Base-by-base conservation (phyloP, 169 alveolate genomes). In the Cryptosporidium xiaoi region DNA sequence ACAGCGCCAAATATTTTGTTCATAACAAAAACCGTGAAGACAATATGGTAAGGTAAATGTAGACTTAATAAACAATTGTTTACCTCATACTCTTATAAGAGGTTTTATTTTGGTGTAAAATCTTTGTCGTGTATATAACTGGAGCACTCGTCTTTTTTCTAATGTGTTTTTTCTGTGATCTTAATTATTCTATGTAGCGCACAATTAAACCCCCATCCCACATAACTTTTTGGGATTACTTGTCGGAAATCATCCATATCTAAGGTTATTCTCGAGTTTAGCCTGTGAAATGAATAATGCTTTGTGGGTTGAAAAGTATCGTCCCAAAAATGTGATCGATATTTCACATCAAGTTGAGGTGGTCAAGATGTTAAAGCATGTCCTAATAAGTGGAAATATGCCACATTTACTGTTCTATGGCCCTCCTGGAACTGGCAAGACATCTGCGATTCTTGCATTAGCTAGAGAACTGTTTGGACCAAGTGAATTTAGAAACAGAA, bases 401-500 rank as follows among this genome's bases (percentile, higher is more conserved):
- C 99, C 99, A 16, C 99, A 98, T 90, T 82, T 97, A 82, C 90
- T 98, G 29, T 94, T 98, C 64, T 97, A 98, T 92, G 99, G 99
- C 13, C 99, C 99, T 33, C 99, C 99, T 13, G 99, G 99, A 7
- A 98, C 99, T 48, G 99, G 99, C n/a, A 98, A 98, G 92, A 98
- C 99, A 7, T 97, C 99, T 64, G 97, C 99, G 8, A 97, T 97
- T 27, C 93, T 97, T 65, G 99, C 99, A 27, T 91, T 97, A 66
- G 95, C 99, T 10, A 95, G 96, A 84, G 96, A 98, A 91, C 85
- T 98, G 48, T 98, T 94, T 91, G 99, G 99, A 82, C 92, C 87
- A 13, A 97, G 93, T 60, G 97, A 95, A 44, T 96, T 95, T 90
- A 95, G 95, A 90, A 94, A 94, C 55, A 95, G 99, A 64, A 97